A percentile compares a stretch with the other conserved stretches of the same genome.
These are phyloP conservation scores for Apophysomyces elegans DNA, from an alignment of 371 early-diverging fungal species.

Conservation along the genomic window DNA sequence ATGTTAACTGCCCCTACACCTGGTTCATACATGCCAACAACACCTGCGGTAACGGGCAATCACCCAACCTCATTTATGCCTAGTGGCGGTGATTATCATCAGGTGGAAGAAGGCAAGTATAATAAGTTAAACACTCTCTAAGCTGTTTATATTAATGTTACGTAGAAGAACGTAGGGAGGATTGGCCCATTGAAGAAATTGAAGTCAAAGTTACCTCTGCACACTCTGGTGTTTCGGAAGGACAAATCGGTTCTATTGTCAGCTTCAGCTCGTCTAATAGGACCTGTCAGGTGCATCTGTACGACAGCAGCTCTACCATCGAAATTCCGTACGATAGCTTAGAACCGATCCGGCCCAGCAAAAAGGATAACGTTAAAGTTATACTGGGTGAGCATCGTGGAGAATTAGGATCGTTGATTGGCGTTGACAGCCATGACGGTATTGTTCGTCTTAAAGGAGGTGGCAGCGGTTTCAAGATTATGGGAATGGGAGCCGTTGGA, in stretches of 20 bases:
- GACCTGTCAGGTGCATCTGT: constrained; percentile 44
- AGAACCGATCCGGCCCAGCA: constrained; percentile 74
- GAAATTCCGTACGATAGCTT: constrained; percentile 56
- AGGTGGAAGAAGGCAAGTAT: constrained; percentile 44
- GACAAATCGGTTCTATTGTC: constrained; percentile 54
- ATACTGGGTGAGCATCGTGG: constrained; percentile 74
- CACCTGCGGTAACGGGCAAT: constrained; percentile 57
- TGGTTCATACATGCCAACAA: constrained; percentile 52
- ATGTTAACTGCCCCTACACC: constrained; percentile 53
- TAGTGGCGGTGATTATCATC: constrained; percentile 57
- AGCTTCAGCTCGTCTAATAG: constrained; percentile 50
- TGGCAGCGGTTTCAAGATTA: constrained; percentile 64
- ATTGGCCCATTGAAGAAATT: constrained; percentile 74
- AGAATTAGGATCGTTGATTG: constrained; percentile 78
- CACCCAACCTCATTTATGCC: constrained; percentile 71
- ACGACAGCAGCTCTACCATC: constrained; percentile 32
- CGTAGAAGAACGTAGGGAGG: constrained; percentile 43
- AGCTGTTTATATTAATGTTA: constrained; percentile 13
- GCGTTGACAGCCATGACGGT: constrained; percentile 82
- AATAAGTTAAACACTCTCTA: neutral
- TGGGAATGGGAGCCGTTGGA: constrained; percentile 64
- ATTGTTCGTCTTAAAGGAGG: constrained; percentile 72
- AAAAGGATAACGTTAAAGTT: constrained; percentile 80
- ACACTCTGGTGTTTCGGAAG: constrained; percentile 38
- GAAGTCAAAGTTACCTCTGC: constrained; percentile 52